Percentiles rank a stretch among this genome's conserved stretches.
Evolutionary conservation across 441 rosid species (phyloP).

Genomic region (Geranium incanum): DNA sequence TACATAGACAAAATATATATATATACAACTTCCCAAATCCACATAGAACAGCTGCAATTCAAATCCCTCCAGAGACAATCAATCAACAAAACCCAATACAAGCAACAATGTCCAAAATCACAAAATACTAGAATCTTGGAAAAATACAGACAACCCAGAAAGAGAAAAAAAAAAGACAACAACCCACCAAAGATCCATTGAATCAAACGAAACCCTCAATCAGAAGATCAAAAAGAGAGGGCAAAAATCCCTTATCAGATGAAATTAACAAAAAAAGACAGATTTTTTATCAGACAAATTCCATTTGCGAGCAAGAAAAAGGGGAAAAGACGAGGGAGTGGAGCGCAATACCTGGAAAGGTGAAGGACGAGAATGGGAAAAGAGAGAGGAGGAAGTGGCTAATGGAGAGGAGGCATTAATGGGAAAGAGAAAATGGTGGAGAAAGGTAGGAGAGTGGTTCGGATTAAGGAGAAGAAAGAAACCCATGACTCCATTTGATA

Average conservation of each 20-base stretch:
- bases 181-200: conserved; percentile 1
- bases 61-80: neutral
- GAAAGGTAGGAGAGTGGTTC: conserved; percentile 20
- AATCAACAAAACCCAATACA: neutral
- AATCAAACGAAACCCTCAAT: neutral
- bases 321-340: neutral
- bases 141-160: neutral
- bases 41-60: neutral
- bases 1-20: neutral
- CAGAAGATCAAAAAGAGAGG: neutral
- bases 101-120: neutral
- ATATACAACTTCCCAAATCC: neutral
- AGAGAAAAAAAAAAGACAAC: neutral
- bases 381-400: neutral
- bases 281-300: neutral
- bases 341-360: conserved; percentile 15
- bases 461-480: conserved; percentile 21
- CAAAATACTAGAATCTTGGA: neutral
- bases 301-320: neutral
- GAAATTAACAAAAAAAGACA: neutral
- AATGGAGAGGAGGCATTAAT: conserved; percentile 6
- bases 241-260: neutral
- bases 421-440: conserved; percentile 11
- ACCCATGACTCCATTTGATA: conserved; percentile 32
- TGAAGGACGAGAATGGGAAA: neutral